Conservation (phyloP, 441 rosid genomes). For the Jatropha podagrica region DNA sequence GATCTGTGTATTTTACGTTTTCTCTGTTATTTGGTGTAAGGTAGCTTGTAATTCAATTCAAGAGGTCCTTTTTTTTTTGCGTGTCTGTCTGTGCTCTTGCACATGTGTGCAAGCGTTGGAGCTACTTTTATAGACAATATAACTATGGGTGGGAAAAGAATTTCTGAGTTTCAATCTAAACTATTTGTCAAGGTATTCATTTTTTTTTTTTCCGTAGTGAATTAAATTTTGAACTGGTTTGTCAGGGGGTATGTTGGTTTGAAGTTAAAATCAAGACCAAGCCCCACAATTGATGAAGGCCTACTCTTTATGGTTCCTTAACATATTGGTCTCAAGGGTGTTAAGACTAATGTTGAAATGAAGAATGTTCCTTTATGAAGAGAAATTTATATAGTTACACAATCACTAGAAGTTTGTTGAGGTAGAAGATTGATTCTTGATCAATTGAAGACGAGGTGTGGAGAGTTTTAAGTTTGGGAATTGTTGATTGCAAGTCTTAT, state of each 20-base stretch:
- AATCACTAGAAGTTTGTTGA: slow-evolving; percentile 68
- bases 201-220: slow-evolving; percentile 40
- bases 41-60: neutral
- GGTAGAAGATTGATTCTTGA: slow-evolving; percentile 54
- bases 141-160: slow-evolving; percentile 16
- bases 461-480: slow-evolving; percentile 52
- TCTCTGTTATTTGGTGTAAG: neutral
- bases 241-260: slow-evolving; percentile 99
- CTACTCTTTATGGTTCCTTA: slow-evolving; percentile 58
- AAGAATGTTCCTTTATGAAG: slow-evolving; percentile 64
- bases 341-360: slow-evolving; percentile 57
- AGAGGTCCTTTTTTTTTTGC: neutral
- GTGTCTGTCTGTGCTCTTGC: neutral
- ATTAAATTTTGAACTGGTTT: slow-evolving; percentile 82
- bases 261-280: slow-evolving; percentile 96
- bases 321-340: slow-evolving; percentile 46
- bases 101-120: neutral
- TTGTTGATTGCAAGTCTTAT: slow-evolving; percentile 57
- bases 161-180: slow-evolving; percentile 24
- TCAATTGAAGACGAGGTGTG: slow-evolving; percentile 50
- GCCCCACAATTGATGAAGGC: slow-evolving; percentile 90
- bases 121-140: slow-evolving; percentile 7
- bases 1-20: neutral
- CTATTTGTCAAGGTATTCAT: slow-evolving; percentile 32
- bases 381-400: slow-evolving; percentile 53